Evolutionary conservation across 1,139 yeast species (phyloP).

Genomic region (Groenewaldozyma auringiensis): DNA sequence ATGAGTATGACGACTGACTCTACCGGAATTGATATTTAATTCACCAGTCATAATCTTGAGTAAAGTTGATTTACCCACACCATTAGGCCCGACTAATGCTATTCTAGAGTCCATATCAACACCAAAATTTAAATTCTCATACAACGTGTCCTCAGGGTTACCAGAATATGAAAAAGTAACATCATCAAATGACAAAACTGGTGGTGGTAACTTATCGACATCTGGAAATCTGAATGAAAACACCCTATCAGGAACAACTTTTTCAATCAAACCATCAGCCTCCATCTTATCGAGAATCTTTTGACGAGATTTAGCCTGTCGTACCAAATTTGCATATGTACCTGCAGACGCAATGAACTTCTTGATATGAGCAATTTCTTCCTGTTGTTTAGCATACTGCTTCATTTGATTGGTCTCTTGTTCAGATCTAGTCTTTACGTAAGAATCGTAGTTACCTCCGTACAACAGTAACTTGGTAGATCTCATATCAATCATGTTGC

Average conservation of each 20-base stretch:
- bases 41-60: conserved; percentile 95
- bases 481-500: conserved; percentile 98
- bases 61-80: conserved; percentile 97
- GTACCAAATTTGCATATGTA: conserved; percentile 97
- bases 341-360: conserved; percentile 99
- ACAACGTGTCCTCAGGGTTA: conserved; percentile 76
- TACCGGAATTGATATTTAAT: conserved; percentile 80
- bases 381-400: conserved; percentile 95
- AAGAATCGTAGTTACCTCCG: conserved; percentile 99
- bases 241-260: conserved; percentile 87
- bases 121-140: conserved; percentile 90
- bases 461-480: conserved; percentile 57
- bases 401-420: conserved; percentile 97
- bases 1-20: conserved; percentile 96
- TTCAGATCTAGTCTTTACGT: conserved; percentile 89
- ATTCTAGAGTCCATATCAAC: conserved; percentile 99
- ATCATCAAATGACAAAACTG: conserved; percentile 93
- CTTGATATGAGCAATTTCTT: conserved; percentile 96
- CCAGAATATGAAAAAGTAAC: conserved; percentile 91
- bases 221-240: conserved; percentile 92
- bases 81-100: conserved; percentile 98
- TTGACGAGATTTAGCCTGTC: conserved; percentile 98
- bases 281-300: conserved; percentile 99
- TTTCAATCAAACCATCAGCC: conserved; percentile 95
- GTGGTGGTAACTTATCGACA: conserved; percentile 97